Base-by-base conservation (phyloP, 768 basidiomycete species). In the Tylopilus intermedius region DNA sequence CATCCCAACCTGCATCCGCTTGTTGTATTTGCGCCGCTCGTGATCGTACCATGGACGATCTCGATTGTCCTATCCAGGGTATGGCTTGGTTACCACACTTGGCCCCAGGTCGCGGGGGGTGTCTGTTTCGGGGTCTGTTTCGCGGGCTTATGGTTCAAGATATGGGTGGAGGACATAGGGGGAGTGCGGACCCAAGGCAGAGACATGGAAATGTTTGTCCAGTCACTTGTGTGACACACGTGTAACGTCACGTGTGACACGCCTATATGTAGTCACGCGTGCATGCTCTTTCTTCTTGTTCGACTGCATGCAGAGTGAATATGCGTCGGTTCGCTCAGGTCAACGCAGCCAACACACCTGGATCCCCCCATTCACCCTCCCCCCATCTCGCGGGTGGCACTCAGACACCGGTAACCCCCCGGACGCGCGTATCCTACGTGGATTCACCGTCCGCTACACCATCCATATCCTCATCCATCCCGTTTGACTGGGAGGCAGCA, bases 401-500 rank as follows among this genome's bases (percentile, higher is more conserved):
- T 2, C 66, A 71, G 5, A 78, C 77, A 2, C 78, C 80, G 6
- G 70, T 67, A 14, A 76, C 76, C 3, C 71, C 79, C 64, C 65
- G 71, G 65, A 57, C 70, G 13, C 79, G 80, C 30, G 74, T 84
- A 60, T 75, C 78, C 57, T 61, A 76, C 60, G 68, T 82, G 66
- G 74, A 83, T 39, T 86, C 79, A 9, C 88, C 79, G 4, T 81
- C 79, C 33, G 70, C 78, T 2, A 83, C 85, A 0, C 83, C 87
- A 4, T 91, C 90, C 3, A 75, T 87, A 44, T 88, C 89, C 5
- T 84, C 86, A 1, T 84, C 86, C 7, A 68, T 77, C 8, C 86
- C 90, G 1, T 93, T 93, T 61, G 90, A 93, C 71, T 92, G 90
- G 90, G 85, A 88, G 29, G 90, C 90, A 0, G 90, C 83, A 11